Percentiles rank a stretch among this genome's conserved stretches.
Evolutionary conservation across 2,329 filamentous ascomycete species (phyloP).

Genomic region (Ceratocystis huliohia): DNA sequence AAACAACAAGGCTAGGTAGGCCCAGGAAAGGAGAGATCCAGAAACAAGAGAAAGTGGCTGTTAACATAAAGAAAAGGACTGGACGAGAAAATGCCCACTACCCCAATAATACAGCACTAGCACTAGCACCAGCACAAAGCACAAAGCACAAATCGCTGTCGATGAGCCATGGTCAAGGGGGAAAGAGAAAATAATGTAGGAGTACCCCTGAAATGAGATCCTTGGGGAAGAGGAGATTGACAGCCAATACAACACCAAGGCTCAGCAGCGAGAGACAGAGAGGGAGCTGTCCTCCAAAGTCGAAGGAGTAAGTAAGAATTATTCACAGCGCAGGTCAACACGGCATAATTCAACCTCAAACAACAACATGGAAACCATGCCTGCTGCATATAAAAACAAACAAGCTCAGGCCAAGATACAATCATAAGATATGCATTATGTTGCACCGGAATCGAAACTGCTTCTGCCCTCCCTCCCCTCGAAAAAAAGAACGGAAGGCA

Average conservation of each 20-base stretch:
- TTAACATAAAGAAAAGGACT: neutral
- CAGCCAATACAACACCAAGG: neutral
- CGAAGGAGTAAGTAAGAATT: conserved; percentile 1
- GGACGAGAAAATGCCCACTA: neutral
- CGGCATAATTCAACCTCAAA: neutral
- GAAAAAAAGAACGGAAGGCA: neutral
- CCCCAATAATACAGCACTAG: neutral
- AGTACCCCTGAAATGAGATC: conserved; percentile 9
- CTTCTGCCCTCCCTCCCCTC: conserved; percentile 9
- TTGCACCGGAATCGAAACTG: neutral
- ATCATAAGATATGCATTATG: too few relatives aligned
- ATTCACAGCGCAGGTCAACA: neutral
- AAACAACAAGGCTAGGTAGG: neutral
- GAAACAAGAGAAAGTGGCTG: conserved; percentile 11
- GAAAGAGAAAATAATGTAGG: neutral
- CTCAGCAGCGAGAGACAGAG: neutral
- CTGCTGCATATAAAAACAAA: neutral
- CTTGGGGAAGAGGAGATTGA: neutral
- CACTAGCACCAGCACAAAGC: too few relatives aligned
- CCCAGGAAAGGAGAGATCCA: conserved; percentile 6
- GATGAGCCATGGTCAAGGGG: conserved; percentile 5
- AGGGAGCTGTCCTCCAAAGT: conserved; percentile 1
- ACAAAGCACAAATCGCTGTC: neutral
- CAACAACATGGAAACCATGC: neutral
- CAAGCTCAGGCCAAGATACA: neutral